phyloP scores from a whole-genome alignment of 2,329 filamentous ascomycete species.

The Didymella pinodella region DNA sequence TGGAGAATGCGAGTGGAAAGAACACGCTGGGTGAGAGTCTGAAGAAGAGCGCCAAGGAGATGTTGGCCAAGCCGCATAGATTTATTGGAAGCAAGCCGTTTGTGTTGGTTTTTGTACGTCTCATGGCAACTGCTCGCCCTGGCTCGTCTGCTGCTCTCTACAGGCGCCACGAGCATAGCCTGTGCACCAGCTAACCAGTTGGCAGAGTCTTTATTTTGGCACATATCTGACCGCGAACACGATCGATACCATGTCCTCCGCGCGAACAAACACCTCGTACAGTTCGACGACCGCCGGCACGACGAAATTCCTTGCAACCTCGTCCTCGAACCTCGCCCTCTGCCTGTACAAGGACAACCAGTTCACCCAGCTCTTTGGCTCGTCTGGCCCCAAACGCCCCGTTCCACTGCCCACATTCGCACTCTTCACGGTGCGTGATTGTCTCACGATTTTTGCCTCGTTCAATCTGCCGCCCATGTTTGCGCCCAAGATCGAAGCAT shows the following conservation, averaged over 20 bases:
- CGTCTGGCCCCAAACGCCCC: constrained; percentile 53
- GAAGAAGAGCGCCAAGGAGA: constrained; percentile 62
- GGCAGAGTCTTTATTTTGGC: constrained; percentile 74
- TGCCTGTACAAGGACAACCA: constrained; percentile 90
- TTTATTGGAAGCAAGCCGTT: constrained; percentile 72
- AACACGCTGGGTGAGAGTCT: constrained; percentile 67
- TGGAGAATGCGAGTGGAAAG: constrained; percentile 80
- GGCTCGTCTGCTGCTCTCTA: too few relatives aligned
- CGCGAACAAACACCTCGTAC: constrained; percentile 63
- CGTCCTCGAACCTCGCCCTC: constrained; percentile 81
- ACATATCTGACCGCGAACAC: constrained; percentile 90
- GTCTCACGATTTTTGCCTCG: constrained; percentile 86
- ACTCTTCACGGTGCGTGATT: constrained; percentile 84
- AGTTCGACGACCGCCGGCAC: constrained; percentile 74
- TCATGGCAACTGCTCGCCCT: neutral
- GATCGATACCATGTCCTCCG: constrained; percentile 81
- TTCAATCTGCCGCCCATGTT: constrained; percentile 89
- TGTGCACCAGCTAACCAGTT: neutral
- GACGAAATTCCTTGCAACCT: constrained; percentile 82
- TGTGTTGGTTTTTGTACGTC: constrained; percentile 64
- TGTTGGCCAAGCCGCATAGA: constrained; percentile 67
- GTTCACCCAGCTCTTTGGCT: constrained; percentile 82
- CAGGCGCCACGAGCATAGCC: neutral
- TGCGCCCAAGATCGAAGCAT: constrained; percentile 68
- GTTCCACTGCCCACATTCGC: constrained; percentile 76